phyloP scores from a whole-genome alignment of 176 grass and related monocot species.

The Ananas comosus region DNA sequence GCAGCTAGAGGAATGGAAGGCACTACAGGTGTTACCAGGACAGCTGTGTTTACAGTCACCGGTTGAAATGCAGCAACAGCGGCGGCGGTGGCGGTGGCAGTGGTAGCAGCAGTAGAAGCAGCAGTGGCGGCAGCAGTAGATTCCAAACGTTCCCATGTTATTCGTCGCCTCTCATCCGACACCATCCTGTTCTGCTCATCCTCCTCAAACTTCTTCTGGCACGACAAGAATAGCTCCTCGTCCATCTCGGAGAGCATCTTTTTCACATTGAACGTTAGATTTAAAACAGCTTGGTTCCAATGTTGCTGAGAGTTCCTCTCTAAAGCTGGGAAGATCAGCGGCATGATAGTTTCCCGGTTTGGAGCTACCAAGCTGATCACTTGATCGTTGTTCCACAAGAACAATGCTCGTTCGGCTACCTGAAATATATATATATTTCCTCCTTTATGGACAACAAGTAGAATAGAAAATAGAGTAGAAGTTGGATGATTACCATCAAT shows the following conservation, averaged over 20 bases:
- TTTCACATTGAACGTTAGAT: constrained; percentile 63
- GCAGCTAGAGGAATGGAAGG: no score
- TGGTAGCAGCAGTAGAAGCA: no score
- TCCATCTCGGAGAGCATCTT: constrained; percentile 72
- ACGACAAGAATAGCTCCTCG: constrained; percentile 37
- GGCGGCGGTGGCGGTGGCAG: no score
- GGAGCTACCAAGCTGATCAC: constrained; percentile 53
- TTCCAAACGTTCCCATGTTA: constrained; percentile 62
- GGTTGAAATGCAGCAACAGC: no score
- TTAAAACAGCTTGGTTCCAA: constrained; percentile 84
- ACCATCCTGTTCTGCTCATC: constrained; percentile 54
- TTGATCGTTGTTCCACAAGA: constrained; percentile 87
- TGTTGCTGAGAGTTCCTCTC: constrained; percentile 53
- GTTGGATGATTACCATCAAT: no score
- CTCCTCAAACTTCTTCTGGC: constrained; percentile 46
- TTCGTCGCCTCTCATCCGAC: constrained; percentile 37
- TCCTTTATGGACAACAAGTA: no score
- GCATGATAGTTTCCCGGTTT: constrained; percentile 61
- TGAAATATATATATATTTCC: constrained; percentile 15
- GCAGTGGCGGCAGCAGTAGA: no score
- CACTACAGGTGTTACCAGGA: no score
- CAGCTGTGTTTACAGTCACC: no score
- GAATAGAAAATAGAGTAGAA: no score
- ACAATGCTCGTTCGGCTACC: constrained; percentile 76
- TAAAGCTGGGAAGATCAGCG: constrained; percentile 63